phyloP scores from a whole-genome alignment of 345 rosid species.

The Pistacia atlantica region DNA sequence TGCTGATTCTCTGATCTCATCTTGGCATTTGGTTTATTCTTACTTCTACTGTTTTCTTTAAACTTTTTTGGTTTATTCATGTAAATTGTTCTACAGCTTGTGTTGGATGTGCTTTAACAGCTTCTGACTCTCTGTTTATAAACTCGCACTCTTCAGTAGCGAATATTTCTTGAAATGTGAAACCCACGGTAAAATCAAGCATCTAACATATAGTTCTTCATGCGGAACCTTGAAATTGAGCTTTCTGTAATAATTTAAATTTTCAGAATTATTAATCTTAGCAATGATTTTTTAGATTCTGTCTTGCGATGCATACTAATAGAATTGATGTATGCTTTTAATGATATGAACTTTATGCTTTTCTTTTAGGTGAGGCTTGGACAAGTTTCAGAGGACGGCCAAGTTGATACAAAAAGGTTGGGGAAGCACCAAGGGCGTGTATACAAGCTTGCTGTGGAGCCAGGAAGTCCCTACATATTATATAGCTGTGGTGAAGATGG shows the following conservation, averaged over 20 bases:
- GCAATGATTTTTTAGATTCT: not conserved
- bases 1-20: not conserved
- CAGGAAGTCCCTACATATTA: slow-evolving; percentile 57
- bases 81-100: no score
- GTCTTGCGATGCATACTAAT: not conserved
- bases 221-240: not conserved
- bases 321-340: not conserved
- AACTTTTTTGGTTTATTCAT: no score
- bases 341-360: not conserved
- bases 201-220: not conserved
- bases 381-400: slow-evolving; percentile 46
- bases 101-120: no score
- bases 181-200: not conserved
- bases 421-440: slow-evolving; percentile 56
- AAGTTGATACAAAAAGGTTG: slow-evolving; percentile 45
- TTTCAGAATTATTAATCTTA: not conserved
- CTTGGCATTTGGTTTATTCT: not conserved
- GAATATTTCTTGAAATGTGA: not conserved
- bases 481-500: slow-evolving; percentile 76
- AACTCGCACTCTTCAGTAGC: no score
- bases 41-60: no score
- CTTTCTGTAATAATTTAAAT: not conserved
- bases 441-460: slow-evolving; percentile 60
- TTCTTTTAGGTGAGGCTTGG: slow-evolving; percentile 55
- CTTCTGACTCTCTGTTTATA: no score